Percentiles rank a stretch among this genome's conserved stretches.
These are phyloP conservation scores for Parafenestella ontariensis DNA, from an alignment of 2,329 filamentous ascomycete species.

Conservation along the genomic window DNA sequence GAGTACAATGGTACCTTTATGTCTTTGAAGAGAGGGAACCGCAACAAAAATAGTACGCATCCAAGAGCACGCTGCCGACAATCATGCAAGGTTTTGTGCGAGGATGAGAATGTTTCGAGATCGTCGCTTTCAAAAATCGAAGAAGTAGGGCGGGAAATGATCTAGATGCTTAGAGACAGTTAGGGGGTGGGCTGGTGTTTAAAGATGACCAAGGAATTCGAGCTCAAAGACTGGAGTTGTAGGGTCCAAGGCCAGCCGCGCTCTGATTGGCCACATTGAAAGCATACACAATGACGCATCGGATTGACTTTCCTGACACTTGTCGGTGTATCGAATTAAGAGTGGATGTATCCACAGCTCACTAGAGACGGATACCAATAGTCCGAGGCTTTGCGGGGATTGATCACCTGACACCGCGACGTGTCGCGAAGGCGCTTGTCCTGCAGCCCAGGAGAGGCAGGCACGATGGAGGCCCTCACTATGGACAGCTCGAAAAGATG, in stretches of 20 bases:
- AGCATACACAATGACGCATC: conserved; percentile 25
- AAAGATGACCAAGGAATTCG: not conserved
- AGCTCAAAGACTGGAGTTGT: not conserved
- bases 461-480: conserved; percentile 21
- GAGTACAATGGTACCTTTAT: not conserved
- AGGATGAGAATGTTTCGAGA: not conserved
- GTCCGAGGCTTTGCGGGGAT: not conserved
- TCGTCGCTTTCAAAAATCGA: not conserved
- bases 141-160: not conserved
- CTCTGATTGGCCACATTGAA: conserved; percentile 34
- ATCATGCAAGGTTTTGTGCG: not conserved
- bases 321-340: not conserved
- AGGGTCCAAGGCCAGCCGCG: not conserved
- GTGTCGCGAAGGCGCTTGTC: conserved; percentile 24
- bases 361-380: too few species aligned
- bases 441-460: conserved; percentile 17
- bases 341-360: too few species aligned
- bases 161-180: not conserved
- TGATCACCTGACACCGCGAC: conserved; percentile 24
- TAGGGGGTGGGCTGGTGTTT: not conserved
- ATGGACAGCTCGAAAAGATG: not conserved
- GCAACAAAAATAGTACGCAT: not conserved
- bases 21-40: not conserved
- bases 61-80: not conserved
- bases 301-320: not conserved